phyloP scores from a whole-genome alignment of 1,284 basidiomycete species.

The Melampsora occidentalis region DNA sequence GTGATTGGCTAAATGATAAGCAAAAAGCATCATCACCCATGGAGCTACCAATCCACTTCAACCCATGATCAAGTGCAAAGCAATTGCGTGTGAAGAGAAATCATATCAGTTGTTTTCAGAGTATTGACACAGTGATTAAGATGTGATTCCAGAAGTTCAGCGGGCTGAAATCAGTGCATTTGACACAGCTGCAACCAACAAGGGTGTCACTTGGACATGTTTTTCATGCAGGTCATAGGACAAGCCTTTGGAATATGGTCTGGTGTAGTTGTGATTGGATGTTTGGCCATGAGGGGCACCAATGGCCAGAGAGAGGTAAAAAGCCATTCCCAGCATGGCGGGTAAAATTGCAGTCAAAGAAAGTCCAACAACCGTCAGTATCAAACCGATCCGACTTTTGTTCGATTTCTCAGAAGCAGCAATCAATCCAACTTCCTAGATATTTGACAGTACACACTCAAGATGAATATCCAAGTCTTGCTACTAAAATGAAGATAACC shows the following conservation, averaged over 20 bases:
- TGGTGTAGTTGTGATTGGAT: not conserved
- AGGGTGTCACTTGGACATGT: not conserved
- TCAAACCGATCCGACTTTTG: not conserved
- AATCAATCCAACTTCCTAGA: no score
- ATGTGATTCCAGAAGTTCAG: no score
- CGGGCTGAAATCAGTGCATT: not conserved
- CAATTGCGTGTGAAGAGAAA: not conserved
- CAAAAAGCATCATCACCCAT: not conserved
- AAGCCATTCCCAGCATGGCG: not conserved
- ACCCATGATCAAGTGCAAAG: not conserved
- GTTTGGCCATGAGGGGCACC: not conserved
- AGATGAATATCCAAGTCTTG: no score
- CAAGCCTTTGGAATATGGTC: not conserved
- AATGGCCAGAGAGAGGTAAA: not conserved
- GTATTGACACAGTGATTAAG: not conserved
- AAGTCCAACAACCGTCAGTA: not conserved
- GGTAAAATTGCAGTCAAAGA: not conserved
- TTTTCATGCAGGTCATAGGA: not conserved
- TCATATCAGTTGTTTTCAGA: not conserved
- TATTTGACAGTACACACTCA: no score
- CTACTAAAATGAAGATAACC: no score
- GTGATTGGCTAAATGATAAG: conserved; percentile 1
- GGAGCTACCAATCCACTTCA: not conserved
- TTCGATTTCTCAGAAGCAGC: not conserved
- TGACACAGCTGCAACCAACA: not conserved